Conservation (phyloP, 257 asterid genomes). For the Solanum microdontum region DNA sequence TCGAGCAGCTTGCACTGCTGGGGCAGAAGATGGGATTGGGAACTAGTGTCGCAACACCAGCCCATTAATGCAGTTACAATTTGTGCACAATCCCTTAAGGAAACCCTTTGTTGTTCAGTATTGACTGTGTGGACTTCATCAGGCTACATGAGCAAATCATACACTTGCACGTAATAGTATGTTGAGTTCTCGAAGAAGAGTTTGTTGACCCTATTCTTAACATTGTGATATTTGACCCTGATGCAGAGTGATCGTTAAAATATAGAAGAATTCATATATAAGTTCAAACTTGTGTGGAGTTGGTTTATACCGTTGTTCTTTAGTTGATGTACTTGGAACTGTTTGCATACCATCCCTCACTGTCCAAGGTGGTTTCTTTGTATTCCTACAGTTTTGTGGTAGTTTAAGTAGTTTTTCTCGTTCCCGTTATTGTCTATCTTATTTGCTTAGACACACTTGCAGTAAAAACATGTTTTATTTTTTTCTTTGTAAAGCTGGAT, state of each 20-base stretch:
- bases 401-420: neutral
- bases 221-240: neutral
- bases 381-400: neutral
- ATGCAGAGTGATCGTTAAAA: neutral
- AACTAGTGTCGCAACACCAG: constrained; percentile 10
- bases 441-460: neutral
- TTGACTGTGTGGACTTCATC: neutral
- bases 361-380: neutral
- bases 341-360: neutral
- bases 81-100: neutral
- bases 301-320: neutral
- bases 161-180: neutral
- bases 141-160: neutral
- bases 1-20: constrained; percentile 68
- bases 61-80: constrained; percentile 9
- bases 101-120: neutral
- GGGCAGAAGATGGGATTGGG: constrained; percentile 90
- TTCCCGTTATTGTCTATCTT: neutral
- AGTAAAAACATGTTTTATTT: neutral
- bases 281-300: neutral
- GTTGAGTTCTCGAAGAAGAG: neutral
- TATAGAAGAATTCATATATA: neutral
- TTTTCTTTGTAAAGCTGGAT: neutral
- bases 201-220: neutral
- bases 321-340: neutral